Evolutionary conservation across 2,329 filamentous ascomycete genomes (phyloP), one percentile per base, ranked within the genome.

Genomic region (Aspergillus sp.): DNA sequence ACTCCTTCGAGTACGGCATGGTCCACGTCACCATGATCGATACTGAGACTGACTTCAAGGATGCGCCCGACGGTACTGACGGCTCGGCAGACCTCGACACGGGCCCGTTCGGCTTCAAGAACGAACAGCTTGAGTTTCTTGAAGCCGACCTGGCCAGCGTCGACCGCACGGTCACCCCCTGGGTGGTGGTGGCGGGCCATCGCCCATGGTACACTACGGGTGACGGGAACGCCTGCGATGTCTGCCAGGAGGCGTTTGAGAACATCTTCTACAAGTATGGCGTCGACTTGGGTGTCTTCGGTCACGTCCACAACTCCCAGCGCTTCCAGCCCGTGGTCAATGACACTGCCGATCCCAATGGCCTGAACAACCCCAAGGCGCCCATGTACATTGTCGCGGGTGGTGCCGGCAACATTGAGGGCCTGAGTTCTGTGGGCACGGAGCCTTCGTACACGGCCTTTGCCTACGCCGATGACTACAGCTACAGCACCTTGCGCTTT

Each of bases 1-100:
- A 84, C 74, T 84, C 81, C 0, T 87, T 86, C 67, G 84, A 86
- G 61, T 85, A 86, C 69, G 84, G 84, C 61, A 82, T 85, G 81
- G 78, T 75, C 0, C 84, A 86, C 68, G 70, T 84, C 56, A 74
- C 80, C 38, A 83, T 84, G 81, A 78, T 86, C 61, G 74, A 86
- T 74, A 86, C 83, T 0, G 84, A 86, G 65, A 86, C 84, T 2
- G 84, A 86, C 71, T 85, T 86, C 62, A 65, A 76, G 3, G 58
- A 78, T 48, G 83, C 82, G 0, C 84, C 84, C 0, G 81, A 84
- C 55, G 74, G 71, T 0, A 69, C 69, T 0, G 76, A 69, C 5
- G 81, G 80, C 0, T 79, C 76, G 0, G 76, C 79, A 0, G 63
- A 73, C 8, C 68, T 85, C 1, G 69, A 82, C 66, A 69, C 74